These are phyloP conservation scores for Apiospora kogelbergensis DNA, from an alignment of 2,329 filamentous ascomycete species.

Conservation along the genomic window DNA sequence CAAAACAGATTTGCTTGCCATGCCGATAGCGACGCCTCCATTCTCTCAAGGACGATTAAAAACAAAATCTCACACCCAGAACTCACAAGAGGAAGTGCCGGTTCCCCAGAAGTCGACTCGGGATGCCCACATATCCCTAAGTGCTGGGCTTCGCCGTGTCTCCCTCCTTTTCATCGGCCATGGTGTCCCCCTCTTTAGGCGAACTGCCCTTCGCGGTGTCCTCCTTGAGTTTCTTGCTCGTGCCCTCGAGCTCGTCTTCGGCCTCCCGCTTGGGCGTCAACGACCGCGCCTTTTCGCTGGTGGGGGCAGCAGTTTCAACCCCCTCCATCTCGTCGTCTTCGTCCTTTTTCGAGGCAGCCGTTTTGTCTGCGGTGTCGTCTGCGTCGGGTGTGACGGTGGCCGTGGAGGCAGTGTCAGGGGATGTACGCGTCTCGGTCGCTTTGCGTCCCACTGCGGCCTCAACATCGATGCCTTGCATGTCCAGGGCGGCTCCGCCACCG, in stretches of 20 bases:
- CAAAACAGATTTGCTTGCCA: not conserved
- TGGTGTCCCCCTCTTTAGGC: constrained; percentile 9
- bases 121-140: not conserved
- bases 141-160: not conserved
- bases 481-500: constrained; percentile 39
- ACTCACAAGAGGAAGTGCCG: not conserved
- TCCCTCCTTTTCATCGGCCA: constrained; percentile 20
- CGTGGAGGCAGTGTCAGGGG: constrained; percentile 17
- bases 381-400: constrained; percentile 13
- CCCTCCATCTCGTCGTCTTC: constrained; percentile 32
- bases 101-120: not conserved
- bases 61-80: not conserved
- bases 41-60: not conserved
- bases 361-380: constrained; percentile 16
- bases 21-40: not conserved
- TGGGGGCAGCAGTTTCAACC: constrained; percentile 19
- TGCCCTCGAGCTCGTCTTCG: constrained; percentile 44
- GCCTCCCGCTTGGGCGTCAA: constrained; percentile 56
- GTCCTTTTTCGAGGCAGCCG: constrained; percentile 17
- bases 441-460: constrained; percentile 62
- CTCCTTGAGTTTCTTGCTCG: constrained; percentile 52
- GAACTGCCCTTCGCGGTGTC: constrained; percentile 21
- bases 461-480: constrained; percentile 57
- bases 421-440: constrained; percentile 20
- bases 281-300: constrained; percentile 23